Evolutionary conservation across 2,329 filamentous ascomycete genomes (phyloP).

Genomic region (Xylariaceae sp.): DNA sequence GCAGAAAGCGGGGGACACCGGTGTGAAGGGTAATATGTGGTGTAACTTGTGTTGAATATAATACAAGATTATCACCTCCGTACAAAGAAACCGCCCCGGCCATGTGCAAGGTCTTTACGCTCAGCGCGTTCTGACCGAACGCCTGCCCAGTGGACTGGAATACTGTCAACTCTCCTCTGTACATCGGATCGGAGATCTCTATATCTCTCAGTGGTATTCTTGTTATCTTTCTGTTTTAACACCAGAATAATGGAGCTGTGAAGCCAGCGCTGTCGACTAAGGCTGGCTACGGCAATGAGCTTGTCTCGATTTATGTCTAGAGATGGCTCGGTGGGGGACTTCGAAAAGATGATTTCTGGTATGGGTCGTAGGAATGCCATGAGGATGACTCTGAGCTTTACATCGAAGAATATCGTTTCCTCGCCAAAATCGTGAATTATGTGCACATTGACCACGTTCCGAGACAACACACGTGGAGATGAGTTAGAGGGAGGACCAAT

Average conservation of each 20-base stretch:
- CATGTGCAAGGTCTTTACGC: conserved; percentile 48
- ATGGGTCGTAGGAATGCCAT: conserved; percentile 58
- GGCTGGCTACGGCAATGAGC: conserved; percentile 43
- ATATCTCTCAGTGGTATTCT: conserved; percentile 45
- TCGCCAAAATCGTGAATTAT: conserved; percentile 51
- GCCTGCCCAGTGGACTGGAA: conserved; percentile 59
- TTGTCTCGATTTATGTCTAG: conserved; percentile 40
- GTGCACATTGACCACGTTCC: conserved; percentile 52
- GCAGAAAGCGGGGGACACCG: too few species aligned
- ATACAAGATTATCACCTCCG: conserved; percentile 26
- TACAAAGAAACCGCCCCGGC: conserved; percentile 51
- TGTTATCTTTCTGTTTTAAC: conserved; percentile 40
- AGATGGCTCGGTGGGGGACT: conserved; percentile 23
- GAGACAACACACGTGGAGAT: conserved; percentile 44
- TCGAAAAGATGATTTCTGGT: conserved; percentile 11
- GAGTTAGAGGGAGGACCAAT: conserved; percentile 50
- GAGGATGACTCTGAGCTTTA: conserved; percentile 51
- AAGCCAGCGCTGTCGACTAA: conserved; percentile 46
- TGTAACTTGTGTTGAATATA: too few species aligned
- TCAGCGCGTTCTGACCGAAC: conserved; percentile 50
- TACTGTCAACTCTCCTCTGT: conserved; percentile 54
- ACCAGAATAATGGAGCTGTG: conserved; percentile 38
- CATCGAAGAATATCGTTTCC: conserved; percentile 37
- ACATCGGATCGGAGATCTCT: conserved; percentile 47
- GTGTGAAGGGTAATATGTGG: too few species aligned